Percentiles rank a stretch among this genome's conserved stretches.
Conservation (phyloP, 768 basidiomycete species). For the Tricholoma terreum region DNA sequence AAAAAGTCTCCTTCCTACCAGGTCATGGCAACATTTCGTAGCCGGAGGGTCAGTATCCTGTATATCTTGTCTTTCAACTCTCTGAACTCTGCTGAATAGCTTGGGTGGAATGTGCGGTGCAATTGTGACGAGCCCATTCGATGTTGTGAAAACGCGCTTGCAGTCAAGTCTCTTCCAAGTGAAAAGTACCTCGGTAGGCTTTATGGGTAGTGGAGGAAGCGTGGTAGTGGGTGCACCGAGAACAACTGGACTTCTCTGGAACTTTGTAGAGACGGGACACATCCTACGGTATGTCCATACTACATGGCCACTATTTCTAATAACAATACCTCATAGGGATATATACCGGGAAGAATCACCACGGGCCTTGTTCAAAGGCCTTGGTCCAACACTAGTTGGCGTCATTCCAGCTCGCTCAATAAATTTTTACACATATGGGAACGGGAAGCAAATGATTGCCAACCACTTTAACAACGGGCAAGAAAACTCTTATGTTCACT, state of each 20-base stretch:
- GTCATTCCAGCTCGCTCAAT: slow-evolving; percentile 95
- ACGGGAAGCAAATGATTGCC: slow-evolving; percentile 91
- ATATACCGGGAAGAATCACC: slow-evolving; percentile 89
- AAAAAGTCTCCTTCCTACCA: slow-evolving; percentile 51
- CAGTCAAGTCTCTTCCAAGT: slow-evolving; percentile 81
- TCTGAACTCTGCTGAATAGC: slow-evolving; percentile 36
- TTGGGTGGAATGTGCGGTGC: slow-evolving; percentile 98
- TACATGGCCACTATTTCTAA: background rate
- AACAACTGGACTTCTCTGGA: slow-evolving; percentile 66
- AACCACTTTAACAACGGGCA: slow-evolving; percentile 71
- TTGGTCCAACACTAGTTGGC: slow-evolving; percentile 92
- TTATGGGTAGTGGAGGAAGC: slow-evolving; percentile 36
- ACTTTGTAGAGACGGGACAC: slow-evolving; percentile 92
- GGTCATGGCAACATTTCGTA: slow-evolving; percentile 82
- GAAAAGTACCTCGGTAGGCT: slow-evolving; percentile 36
- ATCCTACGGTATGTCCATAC: slow-evolving; percentile 64
- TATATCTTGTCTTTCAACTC: background rate
- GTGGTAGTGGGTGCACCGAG: slow-evolving; percentile 38
- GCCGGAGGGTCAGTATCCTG: slow-evolving; percentile 73
- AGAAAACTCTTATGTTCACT: slow-evolving; percentile 85
- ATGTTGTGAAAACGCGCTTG: slow-evolving; percentile 96
- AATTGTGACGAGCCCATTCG: slow-evolving; percentile 94
- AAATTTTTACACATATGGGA: slow-evolving; percentile 97
- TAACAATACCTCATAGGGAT: slow-evolving; percentile 44
- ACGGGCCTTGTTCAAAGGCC: slow-evolving; percentile 88